A percentile compares a stretch with the other conserved stretches of the same genome.
These are phyloP conservation scores for Zygosaccharomyces lentus DNA, from an alignment of 805 yeast species.

Conservation along the genomic window DNA sequence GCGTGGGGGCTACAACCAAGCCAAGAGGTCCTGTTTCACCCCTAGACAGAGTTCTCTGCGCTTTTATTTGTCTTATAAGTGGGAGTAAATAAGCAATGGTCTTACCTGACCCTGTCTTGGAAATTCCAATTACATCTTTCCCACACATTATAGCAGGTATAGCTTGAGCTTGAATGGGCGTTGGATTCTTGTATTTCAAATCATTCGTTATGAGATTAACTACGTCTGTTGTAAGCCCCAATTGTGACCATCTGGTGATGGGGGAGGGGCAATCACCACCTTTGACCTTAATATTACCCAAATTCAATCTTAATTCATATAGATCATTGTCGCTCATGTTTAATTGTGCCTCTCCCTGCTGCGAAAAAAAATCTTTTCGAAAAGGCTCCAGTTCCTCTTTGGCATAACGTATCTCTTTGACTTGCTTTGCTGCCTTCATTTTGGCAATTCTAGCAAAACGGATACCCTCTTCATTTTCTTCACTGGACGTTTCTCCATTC, in stretches of 20 bases:
- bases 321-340: conserved; percentile 52
- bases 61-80: conserved; percentile 74
- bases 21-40: conserved; percentile 73
- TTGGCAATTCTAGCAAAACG: conserved; percentile 37
- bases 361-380: conserved; percentile 57
- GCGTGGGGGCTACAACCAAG: conserved; percentile 79
- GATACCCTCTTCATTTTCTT: conserved; percentile 37
- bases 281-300: conserved; percentile 63
- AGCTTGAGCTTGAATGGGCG: conserved; percentile 88
- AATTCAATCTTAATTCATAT: conserved; percentile 44
- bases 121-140: conserved; percentile 85
- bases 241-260: conserved; percentile 69
- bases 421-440: conserved; percentile 38
- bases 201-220: conserved; percentile 48
- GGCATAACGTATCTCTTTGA: conserved; percentile 26
- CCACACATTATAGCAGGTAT: conserved; percentile 90
- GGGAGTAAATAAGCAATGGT: conserved; percentile 87
- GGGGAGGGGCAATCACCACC: conserved; percentile 63
- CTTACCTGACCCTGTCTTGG: conserved; percentile 96
- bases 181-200: conserved; percentile 57
- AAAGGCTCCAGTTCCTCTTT: conserved; percentile 47
- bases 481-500: conserved; percentile 31
- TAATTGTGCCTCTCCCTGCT: conserved; percentile 52
- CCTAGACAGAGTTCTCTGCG: conserved; percentile 50
- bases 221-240: conserved; percentile 65